A percentile compares a stretch with the other conserved stretches of the same genome.
Evolutionary conservation across 1,284 basidiomycete species (phyloP).

Genomic region (Athelia psychrophila): DNA sequence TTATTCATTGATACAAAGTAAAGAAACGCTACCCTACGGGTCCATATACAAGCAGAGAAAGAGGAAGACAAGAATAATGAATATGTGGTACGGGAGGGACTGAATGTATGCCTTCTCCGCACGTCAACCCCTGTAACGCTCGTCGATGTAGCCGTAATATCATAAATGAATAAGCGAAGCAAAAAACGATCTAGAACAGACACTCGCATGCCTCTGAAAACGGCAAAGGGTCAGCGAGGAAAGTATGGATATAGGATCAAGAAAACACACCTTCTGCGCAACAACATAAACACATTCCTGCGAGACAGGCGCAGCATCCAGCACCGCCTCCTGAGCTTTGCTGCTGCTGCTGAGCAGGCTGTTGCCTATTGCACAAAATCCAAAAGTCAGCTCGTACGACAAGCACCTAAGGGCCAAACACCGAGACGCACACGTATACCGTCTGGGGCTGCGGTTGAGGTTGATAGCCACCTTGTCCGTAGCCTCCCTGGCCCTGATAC

Average conservation of each 20-base stretch:
- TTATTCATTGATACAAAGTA: not conserved
- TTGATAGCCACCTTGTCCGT: constrained; percentile 39
- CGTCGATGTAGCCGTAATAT: constrained; percentile 1
- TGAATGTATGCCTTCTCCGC: not conserved
- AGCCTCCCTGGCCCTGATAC: constrained; percentile 45
- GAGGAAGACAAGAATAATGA: constrained; percentile 1
- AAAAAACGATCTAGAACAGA: constrained; percentile 41
- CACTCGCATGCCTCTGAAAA: constrained; percentile 69
- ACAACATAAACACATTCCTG: constrained; percentile 72
- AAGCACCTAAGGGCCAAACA: constrained; percentile 2
- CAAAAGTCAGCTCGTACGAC: constrained; percentile 6
- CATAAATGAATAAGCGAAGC: not conserved
- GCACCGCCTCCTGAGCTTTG: constrained; percentile 36
- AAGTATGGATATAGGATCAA: constrained; percentile 7
- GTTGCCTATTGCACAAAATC: constrained; percentile 43
- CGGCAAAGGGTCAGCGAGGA: constrained; percentile 1
- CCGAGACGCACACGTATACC: constrained; percentile 64
- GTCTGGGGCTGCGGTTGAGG: constrained; percentile 70
- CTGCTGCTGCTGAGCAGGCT: constrained; percentile 41
- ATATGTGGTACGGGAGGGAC: not conserved
- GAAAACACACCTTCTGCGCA: constrained; percentile 66
- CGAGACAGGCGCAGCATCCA: constrained; percentile 68
- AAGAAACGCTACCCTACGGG: not conserved
- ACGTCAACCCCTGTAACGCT: constrained; percentile 4
- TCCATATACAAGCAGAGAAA: not conserved